A percentile compares a stretch with the other conserved stretches of the same genome.
Conservation (phyloP, 352 stramenopile genomes). For the Globisporangium echinulatum region DNA sequence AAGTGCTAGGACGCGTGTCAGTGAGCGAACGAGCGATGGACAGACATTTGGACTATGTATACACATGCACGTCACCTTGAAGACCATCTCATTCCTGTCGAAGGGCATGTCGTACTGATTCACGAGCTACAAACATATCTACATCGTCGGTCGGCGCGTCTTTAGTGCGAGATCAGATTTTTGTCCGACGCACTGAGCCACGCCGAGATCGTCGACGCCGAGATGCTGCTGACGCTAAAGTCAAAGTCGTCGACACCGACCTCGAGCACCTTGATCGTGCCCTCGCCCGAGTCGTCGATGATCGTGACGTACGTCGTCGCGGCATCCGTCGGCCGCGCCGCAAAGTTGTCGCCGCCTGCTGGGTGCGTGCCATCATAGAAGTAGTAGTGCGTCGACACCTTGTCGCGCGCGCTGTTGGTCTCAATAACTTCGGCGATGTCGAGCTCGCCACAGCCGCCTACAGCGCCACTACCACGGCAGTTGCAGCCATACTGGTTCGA, state of each 20-base stretch:
- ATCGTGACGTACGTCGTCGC: slow-evolving; percentile 44
- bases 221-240: slow-evolving; percentile 23
- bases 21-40: no score
- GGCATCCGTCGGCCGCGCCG: slow-evolving; percentile 20
- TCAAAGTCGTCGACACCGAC: slow-evolving; percentile 35
- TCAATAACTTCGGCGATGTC: slow-evolving; percentile 70
- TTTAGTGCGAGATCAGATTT: slow-evolving; percentile 22
- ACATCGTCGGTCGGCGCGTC: no score
- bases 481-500: slow-evolving; percentile 72
- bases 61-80: no score
- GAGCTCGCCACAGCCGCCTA: slow-evolving; percentile 63
- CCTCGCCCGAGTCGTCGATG: slow-evolving; percentile 32
- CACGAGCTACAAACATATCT: no score
- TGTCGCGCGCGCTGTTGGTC: slow-evolving; percentile 43
- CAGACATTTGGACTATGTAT: no score
- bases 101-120: no score
- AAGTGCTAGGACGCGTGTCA: slow-evolving; percentile 70
- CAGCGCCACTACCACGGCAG: slow-evolving; percentile 44
- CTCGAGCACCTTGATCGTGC: slow-evolving; percentile 39
- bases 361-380: slow-evolving; percentile 50
- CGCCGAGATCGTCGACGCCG: slow-evolving; percentile 20
- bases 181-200: slow-evolving; percentile 31
- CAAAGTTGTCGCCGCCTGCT: slow-evolving; percentile 37
- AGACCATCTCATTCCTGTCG: no score
- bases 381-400: slow-evolving; percentile 73